Conservation (phyloP, 345 rosid species). For the Brassica nigra region DNA sequence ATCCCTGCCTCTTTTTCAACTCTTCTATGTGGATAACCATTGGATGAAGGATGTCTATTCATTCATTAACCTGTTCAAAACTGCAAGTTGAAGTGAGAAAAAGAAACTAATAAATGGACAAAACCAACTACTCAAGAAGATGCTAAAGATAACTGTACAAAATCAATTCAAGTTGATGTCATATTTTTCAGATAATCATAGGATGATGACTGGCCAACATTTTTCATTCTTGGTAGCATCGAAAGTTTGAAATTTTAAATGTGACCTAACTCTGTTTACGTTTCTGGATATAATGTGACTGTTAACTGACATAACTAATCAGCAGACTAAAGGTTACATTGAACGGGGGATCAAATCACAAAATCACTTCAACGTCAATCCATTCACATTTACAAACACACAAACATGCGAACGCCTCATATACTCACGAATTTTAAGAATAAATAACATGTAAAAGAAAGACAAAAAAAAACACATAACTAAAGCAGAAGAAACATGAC, state of each 20-base stretch:
- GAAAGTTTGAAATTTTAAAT: neutral
- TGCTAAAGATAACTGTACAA: neutral
- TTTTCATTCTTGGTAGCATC: neutral
- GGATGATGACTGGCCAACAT: neutral
- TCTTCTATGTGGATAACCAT: slow-evolving; percentile 68
- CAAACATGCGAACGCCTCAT: neutral
- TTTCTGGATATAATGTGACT: neutral
- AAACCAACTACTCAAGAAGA: neutral
- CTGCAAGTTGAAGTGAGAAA: neutral
- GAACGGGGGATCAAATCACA: neutral
- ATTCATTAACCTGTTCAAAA: slow-evolving; percentile 38
- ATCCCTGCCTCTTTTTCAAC: slow-evolving; percentile 56
- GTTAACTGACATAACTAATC: too few species aligned
- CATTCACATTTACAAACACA: neutral
- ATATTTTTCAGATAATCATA: neutral
- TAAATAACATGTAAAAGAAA: too few species aligned
- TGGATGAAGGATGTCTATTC: slow-evolving; percentile 65
- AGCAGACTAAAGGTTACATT: neutral
- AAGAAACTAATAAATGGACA: neutral
- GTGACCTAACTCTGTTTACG: neutral
- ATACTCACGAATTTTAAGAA: neutral
- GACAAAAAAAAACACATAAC: neutral
- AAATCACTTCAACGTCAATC: neutral
- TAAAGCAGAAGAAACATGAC: neutral
- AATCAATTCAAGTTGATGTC: neutral